A percentile compares a stretch with the other conserved stretches of the same genome.
Conservation (phyloP, 139 green algal species). For the Trebouxia sp. region DNA sequence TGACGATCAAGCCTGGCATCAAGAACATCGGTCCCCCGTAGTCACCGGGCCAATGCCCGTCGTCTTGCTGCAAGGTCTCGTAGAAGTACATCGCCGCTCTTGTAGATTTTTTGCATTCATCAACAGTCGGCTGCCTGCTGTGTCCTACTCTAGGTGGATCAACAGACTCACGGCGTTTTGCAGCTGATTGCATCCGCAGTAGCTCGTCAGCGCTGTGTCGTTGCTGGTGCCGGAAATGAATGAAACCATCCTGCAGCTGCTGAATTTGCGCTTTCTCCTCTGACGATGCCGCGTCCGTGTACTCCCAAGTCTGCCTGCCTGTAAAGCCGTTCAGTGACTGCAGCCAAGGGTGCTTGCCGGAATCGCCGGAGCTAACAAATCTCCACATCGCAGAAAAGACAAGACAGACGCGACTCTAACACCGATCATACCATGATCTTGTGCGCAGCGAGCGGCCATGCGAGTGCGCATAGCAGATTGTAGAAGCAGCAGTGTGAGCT, state of each 20-base stretch:
- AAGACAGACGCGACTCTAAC: no score
- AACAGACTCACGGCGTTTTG: background rate
- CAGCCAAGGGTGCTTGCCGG: conserved; percentile 43
- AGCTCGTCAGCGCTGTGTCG: conserved; percentile 90
- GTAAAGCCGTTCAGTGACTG: conserved; percentile 62
- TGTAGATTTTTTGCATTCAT: conserved; percentile 36
- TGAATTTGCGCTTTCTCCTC: conserved; percentile 71
- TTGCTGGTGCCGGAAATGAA: conserved; percentile 54
- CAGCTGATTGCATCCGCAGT: conserved; percentile 65
- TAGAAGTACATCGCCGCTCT: conserved; percentile 80
- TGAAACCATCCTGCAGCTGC: conserved; percentile 62
- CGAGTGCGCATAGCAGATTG: no score
- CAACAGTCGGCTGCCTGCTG: background rate
- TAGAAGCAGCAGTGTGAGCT: no score
- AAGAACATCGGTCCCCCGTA: conserved; percentile 99
- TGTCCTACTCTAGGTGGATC: background rate
- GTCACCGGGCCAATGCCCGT: conserved; percentile 96
- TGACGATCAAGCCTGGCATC: conserved; percentile 94
- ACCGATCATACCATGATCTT: no score
- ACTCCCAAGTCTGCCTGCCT: conserved; percentile 86
- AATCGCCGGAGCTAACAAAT: conserved; percentile 46
- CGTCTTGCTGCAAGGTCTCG: conserved; percentile 74
- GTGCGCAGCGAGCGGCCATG: no score
- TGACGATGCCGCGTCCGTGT: conserved; percentile 53
- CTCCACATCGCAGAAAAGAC: conserved; percentile 75